phyloP scores from a whole-genome alignment of 2,329 filamentous ascomycete species.

The Beauveria sp. region DNA sequence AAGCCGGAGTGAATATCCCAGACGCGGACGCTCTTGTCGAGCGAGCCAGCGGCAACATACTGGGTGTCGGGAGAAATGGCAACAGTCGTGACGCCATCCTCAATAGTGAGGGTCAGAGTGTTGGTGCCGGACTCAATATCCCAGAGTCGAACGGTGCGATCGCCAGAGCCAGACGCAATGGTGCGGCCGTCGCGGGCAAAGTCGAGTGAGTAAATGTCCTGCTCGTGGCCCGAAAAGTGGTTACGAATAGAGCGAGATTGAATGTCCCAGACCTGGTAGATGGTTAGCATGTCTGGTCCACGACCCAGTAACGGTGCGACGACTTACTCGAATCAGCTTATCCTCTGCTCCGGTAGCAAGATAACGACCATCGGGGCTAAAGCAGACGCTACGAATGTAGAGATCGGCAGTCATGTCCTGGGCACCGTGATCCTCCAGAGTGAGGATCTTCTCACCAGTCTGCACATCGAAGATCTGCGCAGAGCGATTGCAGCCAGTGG shows the following conservation, averaged over 20 bases:
- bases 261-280: constrained; percentile 84
- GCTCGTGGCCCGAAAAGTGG: constrained; percentile 92
- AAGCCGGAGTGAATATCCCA: constrained; percentile 88
- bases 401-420: constrained; percentile 78
- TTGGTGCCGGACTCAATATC: constrained; percentile 81
- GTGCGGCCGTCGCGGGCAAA: constrained; percentile 89
- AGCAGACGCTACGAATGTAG: constrained; percentile 96
- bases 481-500: constrained; percentile 95
- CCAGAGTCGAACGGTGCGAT: constrained; percentile 92
- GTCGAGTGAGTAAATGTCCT: constrained; percentile 96
- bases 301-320: too few relatives aligned
- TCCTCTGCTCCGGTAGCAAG: constrained; percentile 95
- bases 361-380: constrained; percentile 91
- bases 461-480: constrained; percentile 97
- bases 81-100: constrained; percentile 95
- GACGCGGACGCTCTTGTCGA: constrained; percentile 96
- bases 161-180: constrained; percentile 91
- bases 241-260: constrained; percentile 73
- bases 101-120: constrained; percentile 79
- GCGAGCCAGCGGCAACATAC: constrained; percentile 85
- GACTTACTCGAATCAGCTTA: constrained; percentile 83
- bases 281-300: constrained; percentile 7
- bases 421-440: constrained; percentile 80
- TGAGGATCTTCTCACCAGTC: constrained; percentile 78
- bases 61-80: constrained; percentile 94